These are phyloP conservation scores for Bipolaris zeicola DNA, from an alignment of 2,329 filamentous ascomycete species.

Conservation along the genomic window DNA sequence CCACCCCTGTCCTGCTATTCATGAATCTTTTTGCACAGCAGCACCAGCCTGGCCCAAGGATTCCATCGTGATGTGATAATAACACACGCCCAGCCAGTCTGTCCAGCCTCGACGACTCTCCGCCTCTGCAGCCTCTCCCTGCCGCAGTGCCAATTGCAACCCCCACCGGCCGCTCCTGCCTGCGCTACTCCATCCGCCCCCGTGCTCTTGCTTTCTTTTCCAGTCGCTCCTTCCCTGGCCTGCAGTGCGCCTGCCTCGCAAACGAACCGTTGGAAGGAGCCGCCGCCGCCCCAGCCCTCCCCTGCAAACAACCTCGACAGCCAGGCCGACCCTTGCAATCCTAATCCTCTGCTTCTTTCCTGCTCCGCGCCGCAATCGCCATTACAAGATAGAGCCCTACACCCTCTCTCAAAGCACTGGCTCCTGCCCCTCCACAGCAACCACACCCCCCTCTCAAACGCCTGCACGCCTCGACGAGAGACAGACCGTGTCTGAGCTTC, in stretches of 20 bases:
- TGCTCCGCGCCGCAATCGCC: conserved; percentile 17
- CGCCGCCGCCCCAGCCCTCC: conserved; percentile 16
- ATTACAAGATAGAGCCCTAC: conserved; percentile 24
- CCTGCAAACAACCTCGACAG: conserved; percentile 8
- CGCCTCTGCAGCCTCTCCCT: background rate
- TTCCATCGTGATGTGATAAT: conserved; percentile 21
- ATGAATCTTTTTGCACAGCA: conserved; percentile 15
- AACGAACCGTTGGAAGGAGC: conserved; percentile 36
- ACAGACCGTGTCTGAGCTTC: conserved; percentile 35
- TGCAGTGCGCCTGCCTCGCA: conserved; percentile 26
- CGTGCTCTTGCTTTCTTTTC: conserved; percentile 15
- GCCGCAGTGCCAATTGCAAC: background rate
- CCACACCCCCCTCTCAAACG: conserved; percentile 11
- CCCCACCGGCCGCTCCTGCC: background rate
- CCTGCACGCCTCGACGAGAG: conserved; percentile 26
- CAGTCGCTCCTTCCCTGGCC: conserved; percentile 32
- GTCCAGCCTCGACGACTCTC: conserved; percentile 1
- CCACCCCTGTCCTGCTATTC: conserved; percentile 18
- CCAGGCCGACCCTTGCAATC: conserved; percentile 42
- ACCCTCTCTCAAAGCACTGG: conserved; percentile 7
- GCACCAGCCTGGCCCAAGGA: conserved; percentile 17
- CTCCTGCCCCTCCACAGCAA: conserved; percentile 20
- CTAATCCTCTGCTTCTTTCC: conserved; percentile 26
- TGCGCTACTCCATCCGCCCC: background rate
- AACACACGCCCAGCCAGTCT: conserved; percentile 16